Evolutionary conservation across 75 land plant genomes (phyloP).

Genomic region (Chamaecyparis obtusa): DNA sequence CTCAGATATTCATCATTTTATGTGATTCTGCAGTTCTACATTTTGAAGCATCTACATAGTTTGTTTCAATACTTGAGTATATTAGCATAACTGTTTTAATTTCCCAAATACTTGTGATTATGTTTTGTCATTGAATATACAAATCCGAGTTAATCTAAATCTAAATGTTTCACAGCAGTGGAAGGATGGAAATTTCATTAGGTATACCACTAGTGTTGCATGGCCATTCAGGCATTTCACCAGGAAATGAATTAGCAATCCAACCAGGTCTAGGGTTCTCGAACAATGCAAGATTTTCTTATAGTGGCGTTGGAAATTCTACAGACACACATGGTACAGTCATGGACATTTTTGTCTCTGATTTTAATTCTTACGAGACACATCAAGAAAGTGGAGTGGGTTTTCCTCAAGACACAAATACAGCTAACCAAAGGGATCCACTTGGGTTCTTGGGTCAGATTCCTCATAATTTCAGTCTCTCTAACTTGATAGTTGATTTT

Average conservation of each 20-base stretch:
- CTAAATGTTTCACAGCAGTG: constrained; percentile 10
- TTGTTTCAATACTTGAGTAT: not conserved
- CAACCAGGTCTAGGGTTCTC: constrained; percentile 48
- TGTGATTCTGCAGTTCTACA: not conserved
- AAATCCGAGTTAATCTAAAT: not conserved
- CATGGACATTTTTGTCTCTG: constrained; percentile 40
- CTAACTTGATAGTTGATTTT: constrained; percentile 71
- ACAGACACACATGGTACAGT: constrained; percentile 31
- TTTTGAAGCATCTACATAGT: not conserved
- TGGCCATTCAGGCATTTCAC: constrained; percentile 19
- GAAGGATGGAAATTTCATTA: constrained; percentile 18
- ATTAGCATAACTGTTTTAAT: not conserved
- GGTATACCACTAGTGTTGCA: constrained; percentile 23
- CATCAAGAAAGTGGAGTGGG: constrained; percentile 44
- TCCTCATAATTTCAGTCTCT: constrained; percentile 79
- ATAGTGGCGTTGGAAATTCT: constrained; percentile 42
- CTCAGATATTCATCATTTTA: no score
- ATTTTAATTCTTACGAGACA: constrained; percentile 41
- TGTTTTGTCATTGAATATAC: not conserved
- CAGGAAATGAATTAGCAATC: constrained; percentile 37
- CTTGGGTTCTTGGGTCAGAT: constrained; percentile 71
- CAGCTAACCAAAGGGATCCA: constrained; percentile 29
- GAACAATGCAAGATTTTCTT: constrained; percentile 35
- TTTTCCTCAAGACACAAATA: constrained; percentile 39
- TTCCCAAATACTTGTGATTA: not conserved